Conservation (phyloP, 371 early-diverging fungal genomes). For the Pancytospora philotis region DNA sequence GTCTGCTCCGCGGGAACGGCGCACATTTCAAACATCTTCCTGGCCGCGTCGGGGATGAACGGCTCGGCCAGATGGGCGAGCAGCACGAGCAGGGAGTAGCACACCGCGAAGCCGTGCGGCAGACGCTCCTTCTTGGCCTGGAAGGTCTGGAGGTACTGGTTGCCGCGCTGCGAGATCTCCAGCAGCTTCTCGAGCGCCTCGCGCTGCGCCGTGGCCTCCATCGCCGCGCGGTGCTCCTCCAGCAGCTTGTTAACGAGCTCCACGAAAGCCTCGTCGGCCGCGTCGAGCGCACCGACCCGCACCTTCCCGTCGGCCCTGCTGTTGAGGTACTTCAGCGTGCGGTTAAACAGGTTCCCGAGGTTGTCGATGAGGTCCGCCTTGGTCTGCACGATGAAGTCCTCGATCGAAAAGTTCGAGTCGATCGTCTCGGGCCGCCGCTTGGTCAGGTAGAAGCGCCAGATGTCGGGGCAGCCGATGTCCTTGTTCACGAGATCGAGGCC, state of each 20-base stretch:
- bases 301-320: slow-evolving; percentile 57
- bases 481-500: slow-evolving; percentile 78
- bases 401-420: slow-evolving; percentile 87
- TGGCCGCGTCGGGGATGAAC: slow-evolving; percentile 73
- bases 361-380: slow-evolving; percentile 88
- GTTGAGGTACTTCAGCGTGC: slow-evolving; percentile 75
- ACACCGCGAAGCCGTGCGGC: slow-evolving; percentile 70
- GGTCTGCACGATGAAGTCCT: slow-evolving; percentile 77
- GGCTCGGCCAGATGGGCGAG: slow-evolving; percentile 74
- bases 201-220: slow-evolving; percentile 75
- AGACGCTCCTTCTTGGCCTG: slow-evolving; percentile 68
- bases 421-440: slow-evolving; percentile 82
- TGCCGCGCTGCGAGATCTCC: slow-evolving; percentile 82
- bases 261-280: slow-evolving; percentile 61
- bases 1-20: slow-evolving; percentile 4
- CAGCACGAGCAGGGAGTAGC: slow-evolving; percentile 73
- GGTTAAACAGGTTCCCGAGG: slow-evolving; percentile 93
- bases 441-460: slow-evolving; percentile 95
- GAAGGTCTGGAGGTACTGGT: slow-evolving; percentile 72
- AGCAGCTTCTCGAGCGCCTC: slow-evolving; percentile 71
- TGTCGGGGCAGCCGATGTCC: slow-evolving; percentile 75
- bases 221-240: slow-evolving; percentile 65
- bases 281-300: slow-evolving; percentile 56
- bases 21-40: slow-evolving; percentile 31
- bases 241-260: slow-evolving; percentile 71